Evolutionary conservation across 2,329 filamentous ascomycete species (phyloP), one percentile per base, ranked within the genome.

Genomic region (Colletotrichum spaethianum): DNA sequence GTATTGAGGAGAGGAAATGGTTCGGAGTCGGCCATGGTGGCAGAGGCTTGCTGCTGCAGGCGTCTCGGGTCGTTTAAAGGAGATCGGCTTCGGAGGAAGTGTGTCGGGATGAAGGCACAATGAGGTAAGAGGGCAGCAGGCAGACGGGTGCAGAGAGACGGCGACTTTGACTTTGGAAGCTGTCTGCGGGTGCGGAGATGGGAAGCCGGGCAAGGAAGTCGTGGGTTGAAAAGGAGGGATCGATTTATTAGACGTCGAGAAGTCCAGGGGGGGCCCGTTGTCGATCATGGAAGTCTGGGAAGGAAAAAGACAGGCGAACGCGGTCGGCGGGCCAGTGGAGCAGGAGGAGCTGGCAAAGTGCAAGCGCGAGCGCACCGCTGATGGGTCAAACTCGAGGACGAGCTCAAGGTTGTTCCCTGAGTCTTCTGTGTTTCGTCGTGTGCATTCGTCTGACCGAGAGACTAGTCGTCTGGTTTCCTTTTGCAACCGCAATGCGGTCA

Each of bases 1-100:
- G 84, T 83, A 79, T 84, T 87, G 75, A 90, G 83, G 48, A 86
- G 81, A 67, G 88, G 88, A 73, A 90, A 90, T 26, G 88, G 88
- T 79, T 90, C 88, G 73, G 84, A 74, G 57, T 67, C 61, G 50
- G 70, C 67, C 70, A 73, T 73, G 63, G 20, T 73, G 33, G n/a
- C 33, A 46, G 26, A 4, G 40, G 44, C 36, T 36, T 44, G 48
- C 44, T 46, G 31, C 46, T 28, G 66, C 50, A 16, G 60, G 65
- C 53, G 70, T 64, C 53, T 53, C 66, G 53, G 53, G 61, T 70
- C 31, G 46, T 72, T 72, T 72, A 64, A 64, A 72, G 53, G 60
- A 40, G 38, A n/a, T n/a, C 20, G 53, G 48, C 14, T 40, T 61
- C 46, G 52, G 56, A 33, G 55, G 53, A 50, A 61, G 40, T 36